Base-by-base conservation (phyloP, 305 asterid species). In the Fraxinus velutina region DNA sequence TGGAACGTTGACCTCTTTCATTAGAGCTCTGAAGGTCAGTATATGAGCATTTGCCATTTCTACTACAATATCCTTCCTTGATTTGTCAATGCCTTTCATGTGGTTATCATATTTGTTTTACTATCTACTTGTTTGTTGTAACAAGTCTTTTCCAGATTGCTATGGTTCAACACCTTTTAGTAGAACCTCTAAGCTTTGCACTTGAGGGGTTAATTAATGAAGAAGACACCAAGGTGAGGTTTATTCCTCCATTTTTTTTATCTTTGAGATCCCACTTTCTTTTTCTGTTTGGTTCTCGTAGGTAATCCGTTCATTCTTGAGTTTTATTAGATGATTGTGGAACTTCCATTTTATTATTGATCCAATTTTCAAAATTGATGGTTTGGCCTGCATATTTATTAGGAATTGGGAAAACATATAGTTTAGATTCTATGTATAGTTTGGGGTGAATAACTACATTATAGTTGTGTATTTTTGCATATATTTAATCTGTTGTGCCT, bases 21-120 rank as follows among this genome's bases (percentile, higher is more conserved):
- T 92, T 84, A 93, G 93, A 90, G 97, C 97, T 79, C 79, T 96
- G 77, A 93, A 85, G 99, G 99, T 93, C 79, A 79, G 90, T 87
- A 37, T 55, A 55, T 42, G 24, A 12, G 78, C 80, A 57, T 71
- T 76, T 9, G 62, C 39, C 77, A 36, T 13, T 22, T 72, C 79
- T 80, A 32, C 39, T 24, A 3, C 62, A 5, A 44, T 42, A 30
- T 37, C 70, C 44, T 80, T 80, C 72, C 66, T 77, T 81, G 80
- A 73, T 85, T 62, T 64, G 55, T 79, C 50, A 42, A 74, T n/a
- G 82, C 80, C 85, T 84, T 78, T 88, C 79, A 64, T 30, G 55
- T 75, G 47, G 62, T 81, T 71, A 32, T 42, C 77, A 70, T 34
- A 55, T 79, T 64, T 22, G 74, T 60, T 75, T 82, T 79, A 30